Conservation (phyloP, 2,329 filamentous ascomycete species). For the Aureobasidium sp. region DNA sequence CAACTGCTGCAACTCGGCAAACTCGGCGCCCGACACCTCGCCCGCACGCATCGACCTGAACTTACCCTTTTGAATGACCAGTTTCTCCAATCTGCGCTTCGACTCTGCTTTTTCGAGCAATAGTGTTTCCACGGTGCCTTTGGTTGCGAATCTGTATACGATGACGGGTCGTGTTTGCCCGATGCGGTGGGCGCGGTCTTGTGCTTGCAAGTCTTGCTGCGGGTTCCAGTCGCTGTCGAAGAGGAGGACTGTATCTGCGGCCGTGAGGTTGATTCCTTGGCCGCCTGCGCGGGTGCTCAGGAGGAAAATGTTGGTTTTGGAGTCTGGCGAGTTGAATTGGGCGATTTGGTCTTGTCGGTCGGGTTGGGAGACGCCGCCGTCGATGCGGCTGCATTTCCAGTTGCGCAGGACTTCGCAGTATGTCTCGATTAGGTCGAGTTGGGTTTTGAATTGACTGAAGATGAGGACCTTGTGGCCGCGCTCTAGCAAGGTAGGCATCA, state of each 20-base stretch:
- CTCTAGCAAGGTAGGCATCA: slow-evolving; percentile 68
- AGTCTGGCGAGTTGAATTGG: slow-evolving; percentile 40
- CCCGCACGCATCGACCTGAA: slow-evolving; percentile 50
- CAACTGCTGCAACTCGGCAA: slow-evolving; percentile 42
- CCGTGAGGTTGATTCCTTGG: slow-evolving; percentile 88
- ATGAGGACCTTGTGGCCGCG: slow-evolving; percentile 85
- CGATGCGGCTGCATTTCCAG: slow-evolving; percentile 84
- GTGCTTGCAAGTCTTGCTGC: slow-evolving; percentile 92
- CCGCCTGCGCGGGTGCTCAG: slow-evolving; percentile 87
- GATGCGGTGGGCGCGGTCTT: slow-evolving; percentile 91
- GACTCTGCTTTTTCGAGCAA: slow-evolving; percentile 82
- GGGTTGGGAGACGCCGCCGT: slow-evolving; percentile 72
- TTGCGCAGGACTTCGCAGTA: slow-evolving; percentile 71
- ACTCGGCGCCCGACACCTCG: slow-evolving; percentile 42
- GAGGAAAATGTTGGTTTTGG: slow-evolving; percentile 62
- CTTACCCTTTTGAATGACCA: slow-evolving; percentile 90
- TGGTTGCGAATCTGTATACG: slow-evolving; percentile 87
- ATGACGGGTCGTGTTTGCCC: slow-evolving; percentile 89
- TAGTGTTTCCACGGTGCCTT: slow-evolving; percentile 84
- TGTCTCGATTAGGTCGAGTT: slow-evolving; percentile 82
- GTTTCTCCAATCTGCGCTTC: slow-evolving; percentile 84
- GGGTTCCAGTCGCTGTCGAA: slow-evolving; percentile 94
- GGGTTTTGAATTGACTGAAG: slow-evolving; percentile 94
- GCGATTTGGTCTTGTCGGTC: slow-evolving; percentile 44
- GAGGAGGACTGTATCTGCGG: slow-evolving; percentile 85